Base-by-base conservation (phyloP, 371 early-diverging fungal species). In the Syncephalis plumigaleata region DNA sequence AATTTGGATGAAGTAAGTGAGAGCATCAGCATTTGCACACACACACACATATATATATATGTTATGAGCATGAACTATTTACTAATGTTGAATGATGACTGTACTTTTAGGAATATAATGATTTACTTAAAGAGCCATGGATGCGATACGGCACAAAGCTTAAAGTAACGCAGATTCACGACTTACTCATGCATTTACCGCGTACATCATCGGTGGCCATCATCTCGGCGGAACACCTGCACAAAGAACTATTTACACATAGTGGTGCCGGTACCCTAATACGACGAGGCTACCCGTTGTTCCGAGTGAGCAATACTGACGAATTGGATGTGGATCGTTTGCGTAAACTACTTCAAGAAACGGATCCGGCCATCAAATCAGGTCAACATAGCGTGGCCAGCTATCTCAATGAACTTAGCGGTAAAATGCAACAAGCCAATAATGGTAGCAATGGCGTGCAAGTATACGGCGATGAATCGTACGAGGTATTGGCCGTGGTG, bases 161-260 rank as follows among this genome's bases (percentile, higher is more conserved):
- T 52, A 96, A 94, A 77, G 81, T 96, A 47, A 72, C 67, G 46
- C 89, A 96, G 65, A 91, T 91, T 63, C 91, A 91, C 64, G 92
- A 91, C 59, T 73, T 96, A 5, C 71, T 96, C 38, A 88, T 88
- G 63, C 81, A 83, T 36, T 74, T 96, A 31, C 97, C 97, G 9
- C 82, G 93, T 37, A 76, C 91, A 44, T 91, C 91, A 1, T 92
- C 92, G 1, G 94, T 94, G 21, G 90, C 91, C 27, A 94, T 94
- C 52, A 96, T 90, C 54, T 91, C 91, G 40, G 91, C 92, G 46
- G 87, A 90, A 44, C 89, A 92, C 53, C 63, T 96, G 37, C 91
- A 90, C 62, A 91, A 92, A 70, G 97, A 94, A 61, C 68, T 96
- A 38, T 96, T 96, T 53, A 96, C 97, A 20, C 87, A 93, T 61